phyloP scores from a whole-genome alignment of 2,329 filamentous ascomycete species.

The Penicillium glabrum region DNA sequence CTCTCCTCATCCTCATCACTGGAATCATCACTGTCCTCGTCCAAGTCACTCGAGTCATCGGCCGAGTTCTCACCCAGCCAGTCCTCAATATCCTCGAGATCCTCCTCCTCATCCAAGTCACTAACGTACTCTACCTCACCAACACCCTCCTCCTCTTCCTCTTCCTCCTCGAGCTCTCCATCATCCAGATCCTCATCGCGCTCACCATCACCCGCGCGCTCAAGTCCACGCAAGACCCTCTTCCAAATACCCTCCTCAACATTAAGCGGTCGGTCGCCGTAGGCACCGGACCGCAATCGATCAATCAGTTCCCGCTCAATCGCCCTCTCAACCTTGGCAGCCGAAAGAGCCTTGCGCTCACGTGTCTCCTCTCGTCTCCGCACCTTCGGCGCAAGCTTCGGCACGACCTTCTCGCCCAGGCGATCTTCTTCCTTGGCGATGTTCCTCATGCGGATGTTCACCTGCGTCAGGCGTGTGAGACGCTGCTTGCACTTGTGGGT shows the following conservation, averaged over 20 bases:
- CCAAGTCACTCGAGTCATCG: slow-evolving; percentile 46
- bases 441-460: slow-evolving; percentile 73
- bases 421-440: slow-evolving; percentile 87
- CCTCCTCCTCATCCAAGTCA: slow-evolving; percentile 74
- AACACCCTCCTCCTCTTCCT: slow-evolving; percentile 69
- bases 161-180: slow-evolving; percentile 74
- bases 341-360: slow-evolving; percentile 74
- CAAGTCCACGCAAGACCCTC: slow-evolving; percentile 88
- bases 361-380: slow-evolving; percentile 71
- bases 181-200: slow-evolving; percentile 87
- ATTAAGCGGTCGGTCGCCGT: slow-evolving; percentile 91
- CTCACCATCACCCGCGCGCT: slow-evolving; percentile 78
- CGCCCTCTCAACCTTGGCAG: slow-evolving; percentile 90
- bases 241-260: slow-evolving; percentile 96
- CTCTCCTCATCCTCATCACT: slow-evolving; percentile 23
- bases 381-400: slow-evolving; percentile 89
- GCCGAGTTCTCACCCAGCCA: slow-evolving; percentile 77
- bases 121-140: slow-evolving; percentile 89
- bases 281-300: slow-evolving; percentile 84
- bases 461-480: slow-evolving; percentile 86
- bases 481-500: slow-evolving; percentile 96
- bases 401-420: slow-evolving; percentile 83
- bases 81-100: slow-evolving; percentile 93
- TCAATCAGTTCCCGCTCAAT: slow-evolving; percentile 96
- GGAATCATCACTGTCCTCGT: slow-evolving; percentile 58